phyloP scores from a whole-genome alignment of 2,329 filamentous ascomycete genomes.

The Diaporthe sp. region DNA sequence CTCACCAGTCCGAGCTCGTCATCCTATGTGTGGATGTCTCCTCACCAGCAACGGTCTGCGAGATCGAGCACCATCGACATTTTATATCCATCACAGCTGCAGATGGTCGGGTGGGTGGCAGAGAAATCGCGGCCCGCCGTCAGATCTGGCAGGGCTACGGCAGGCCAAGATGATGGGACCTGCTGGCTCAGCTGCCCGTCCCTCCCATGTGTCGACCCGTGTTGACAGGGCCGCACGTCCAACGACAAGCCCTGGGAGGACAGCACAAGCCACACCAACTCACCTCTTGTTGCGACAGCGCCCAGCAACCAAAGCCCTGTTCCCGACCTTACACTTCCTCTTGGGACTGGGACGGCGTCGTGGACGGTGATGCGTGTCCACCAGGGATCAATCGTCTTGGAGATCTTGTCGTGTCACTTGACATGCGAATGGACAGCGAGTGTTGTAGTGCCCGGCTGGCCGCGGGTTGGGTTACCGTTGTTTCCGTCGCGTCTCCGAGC shows the following conservation, averaged over 20 bases:
- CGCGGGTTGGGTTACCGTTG: neutral
- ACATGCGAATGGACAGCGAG: neutral
- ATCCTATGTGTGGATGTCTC: neutral
- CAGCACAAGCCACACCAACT: slow-evolving; percentile 4
- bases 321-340: neutral
- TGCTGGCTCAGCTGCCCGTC: neutral
- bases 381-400: neutral
- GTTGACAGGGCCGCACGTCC: slow-evolving; percentile 8
- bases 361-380: neutral
- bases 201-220: neutral
- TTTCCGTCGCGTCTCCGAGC: slow-evolving; percentile 1
- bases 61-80: neutral
- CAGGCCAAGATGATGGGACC: neutral
- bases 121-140: slow-evolving; percentile 5
- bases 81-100: neutral
- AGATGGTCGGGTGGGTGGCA: neutral
- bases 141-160: slow-evolving; percentile 15
- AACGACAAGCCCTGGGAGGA: neutral
- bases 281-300: too few relatives aligned
- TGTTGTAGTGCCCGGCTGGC: neutral
- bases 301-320: too few relatives aligned
- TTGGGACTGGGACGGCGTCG: neutral
- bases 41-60: neutral
- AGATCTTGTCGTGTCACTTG: slow-evolving; percentile 12
- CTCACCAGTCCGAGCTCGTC: neutral